Evolutionary conservation across 2,329 filamentous ascomycete species (phyloP).

Genomic region (Orbilia brochopaga): DNA sequence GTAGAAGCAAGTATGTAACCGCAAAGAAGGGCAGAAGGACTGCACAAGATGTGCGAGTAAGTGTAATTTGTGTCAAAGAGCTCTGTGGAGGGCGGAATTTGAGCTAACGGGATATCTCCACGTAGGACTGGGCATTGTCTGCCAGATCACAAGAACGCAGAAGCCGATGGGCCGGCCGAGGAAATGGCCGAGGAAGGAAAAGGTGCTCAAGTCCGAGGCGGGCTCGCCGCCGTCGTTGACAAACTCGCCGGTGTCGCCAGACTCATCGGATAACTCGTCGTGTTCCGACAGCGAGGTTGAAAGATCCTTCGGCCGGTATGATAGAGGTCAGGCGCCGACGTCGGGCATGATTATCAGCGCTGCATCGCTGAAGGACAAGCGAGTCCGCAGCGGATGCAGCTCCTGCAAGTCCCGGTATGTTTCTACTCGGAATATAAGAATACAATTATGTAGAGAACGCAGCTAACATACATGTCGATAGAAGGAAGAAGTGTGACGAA

Average conservation of each 20-base stretch:
- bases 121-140: constrained; percentile 50
- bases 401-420: constrained; percentile 50
- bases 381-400: constrained; percentile 48
- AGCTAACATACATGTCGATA: constrained; percentile 19
- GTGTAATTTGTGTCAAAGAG: constrained; percentile 21
- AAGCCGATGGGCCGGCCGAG: constrained; percentile 51
- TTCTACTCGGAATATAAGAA: neutral
- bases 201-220: constrained; percentile 42
- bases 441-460: neutral
- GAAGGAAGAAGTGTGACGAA: constrained; percentile 52
- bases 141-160: constrained; percentile 51
- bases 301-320: constrained; percentile 44
- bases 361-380: constrained; percentile 42
- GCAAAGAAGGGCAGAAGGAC: constrained; percentile 47
- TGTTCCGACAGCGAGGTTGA: constrained; percentile 47
- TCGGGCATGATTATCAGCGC: constrained; percentile 47
- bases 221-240: constrained; percentile 44
- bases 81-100: neutral
- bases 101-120: constrained; percentile 6
- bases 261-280: constrained; percentile 48
- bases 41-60: constrained; percentile 51
- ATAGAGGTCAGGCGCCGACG: constrained; percentile 36
- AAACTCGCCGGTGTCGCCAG: constrained; percentile 45
- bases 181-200: constrained; percentile 50
- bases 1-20: constrained; percentile 52